Conservation (phyloP, 2,329 filamentous ascomycete species). For the Polychaeton citri region DNA sequence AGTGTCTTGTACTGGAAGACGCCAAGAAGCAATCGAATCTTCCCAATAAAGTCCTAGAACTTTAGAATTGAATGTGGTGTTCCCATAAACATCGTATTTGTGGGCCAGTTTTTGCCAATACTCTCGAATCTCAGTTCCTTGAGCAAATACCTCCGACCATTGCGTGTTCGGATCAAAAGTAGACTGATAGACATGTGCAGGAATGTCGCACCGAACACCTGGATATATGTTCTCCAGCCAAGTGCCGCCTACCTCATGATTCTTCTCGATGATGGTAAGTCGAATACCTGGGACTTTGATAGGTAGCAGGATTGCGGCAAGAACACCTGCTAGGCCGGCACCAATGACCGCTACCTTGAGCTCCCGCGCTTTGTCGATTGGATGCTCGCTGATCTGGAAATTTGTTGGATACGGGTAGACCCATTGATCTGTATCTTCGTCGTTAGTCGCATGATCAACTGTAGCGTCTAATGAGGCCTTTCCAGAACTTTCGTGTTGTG, state of each 20-base stretch:
- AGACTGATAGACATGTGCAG: constrained; percentile 26
- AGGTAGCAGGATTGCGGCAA: constrained; percentile 52
- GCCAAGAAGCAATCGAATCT: constrained; percentile 12
- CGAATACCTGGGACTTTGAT: constrained; percentile 55
- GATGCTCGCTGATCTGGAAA: constrained; percentile 16
- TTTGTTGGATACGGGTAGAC: constrained; percentile 15
- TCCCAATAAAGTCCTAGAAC: constrained; percentile 47
- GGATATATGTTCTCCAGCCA: constrained; percentile 29
- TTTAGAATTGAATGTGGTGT: constrained; percentile 41
- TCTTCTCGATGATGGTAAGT: constrained; percentile 46
- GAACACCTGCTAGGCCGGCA: constrained; percentile 49
- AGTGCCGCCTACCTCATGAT: constrained; percentile 33
- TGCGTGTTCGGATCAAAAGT: constrained; percentile 31
- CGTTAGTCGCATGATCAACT: not conserved
- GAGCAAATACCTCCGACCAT: constrained; percentile 29
- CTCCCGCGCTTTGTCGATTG: constrained; percentile 15
- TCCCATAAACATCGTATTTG: constrained; percentile 52
- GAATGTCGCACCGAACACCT: constrained; percentile 29
- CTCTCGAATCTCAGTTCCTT: constrained; percentile 27
- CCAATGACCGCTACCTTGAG: constrained; percentile 45
- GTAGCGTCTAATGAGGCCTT: not conserved
- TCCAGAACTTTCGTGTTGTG: not conserved
- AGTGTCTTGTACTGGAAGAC: not conserved
- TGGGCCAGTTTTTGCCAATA: constrained; percentile 45
- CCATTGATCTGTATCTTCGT: constrained; percentile 4